Evolutionary conservation across 2,329 filamentous ascomycete genomes (phyloP), one percentile per base, ranked within the genome.

Genomic region (Simplicillium sp.): DNA sequence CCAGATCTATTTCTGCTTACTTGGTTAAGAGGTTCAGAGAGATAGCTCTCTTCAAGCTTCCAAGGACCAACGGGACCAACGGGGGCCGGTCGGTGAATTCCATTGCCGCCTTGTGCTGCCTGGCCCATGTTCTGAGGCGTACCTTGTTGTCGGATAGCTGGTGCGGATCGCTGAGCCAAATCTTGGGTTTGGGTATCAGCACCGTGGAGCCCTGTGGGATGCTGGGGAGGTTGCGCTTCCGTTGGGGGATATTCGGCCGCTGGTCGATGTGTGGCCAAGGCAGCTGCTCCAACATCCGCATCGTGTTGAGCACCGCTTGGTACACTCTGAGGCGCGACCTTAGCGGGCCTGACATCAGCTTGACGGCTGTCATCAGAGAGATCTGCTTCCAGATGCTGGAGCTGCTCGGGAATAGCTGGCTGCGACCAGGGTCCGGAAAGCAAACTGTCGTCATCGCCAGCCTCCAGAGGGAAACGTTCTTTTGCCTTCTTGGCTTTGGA

Each of bases 11-110:
- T 60, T 39, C 56, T 57, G 9, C 54, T 49, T 3, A 59, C 51
- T 3, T 46, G 42, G 39, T 63, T 57, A 14, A 77, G 59, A 18
- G 75, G 75, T 46, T 73, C 66, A 1, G 66, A 57, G 29, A 78
- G 58, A 43, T 72, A 65, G 9, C 74, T 77, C 54, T 76, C 72
- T 46, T 77, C 65, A 6, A 73, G 54, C 38, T 68, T 72, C 73
- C 74, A 78, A 14, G 61, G 60, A 0, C 65, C 67, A n/a, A 59
- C 56, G n/a, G 61, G 60, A 0, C 65, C 67, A n/a, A 25, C 20
- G 20, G 20, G 20, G 5, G 20, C 6, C 20, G 20, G 20, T 25
- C 20, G 20, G 20, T 25, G 20, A 25, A 25, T 25, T 1, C 18
- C 64, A 63, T 54, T 13, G 40, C 40, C 40, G 55, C 48, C 18